These are phyloP conservation scores for Aspergillus proliferans DNA, from an alignment of 2,329 filamentous ascomycete species.

Conservation along the genomic window DNA sequence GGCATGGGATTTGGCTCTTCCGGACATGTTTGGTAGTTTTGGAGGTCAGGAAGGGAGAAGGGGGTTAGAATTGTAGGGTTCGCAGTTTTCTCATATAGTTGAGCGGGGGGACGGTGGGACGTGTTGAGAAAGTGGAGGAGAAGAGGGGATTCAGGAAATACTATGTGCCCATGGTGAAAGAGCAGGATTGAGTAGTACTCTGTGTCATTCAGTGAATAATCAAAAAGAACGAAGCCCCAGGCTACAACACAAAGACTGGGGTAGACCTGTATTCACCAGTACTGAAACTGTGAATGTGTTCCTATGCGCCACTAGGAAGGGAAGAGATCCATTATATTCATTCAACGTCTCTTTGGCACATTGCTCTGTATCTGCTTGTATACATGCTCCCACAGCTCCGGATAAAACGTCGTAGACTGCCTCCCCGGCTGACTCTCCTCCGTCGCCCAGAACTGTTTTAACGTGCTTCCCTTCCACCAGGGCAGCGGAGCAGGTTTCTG, in stretches of 20 bases:
- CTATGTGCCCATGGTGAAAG: no score
- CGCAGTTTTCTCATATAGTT: no score
- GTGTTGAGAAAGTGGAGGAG: no score
- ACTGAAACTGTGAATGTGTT: no score
- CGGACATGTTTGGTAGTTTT: conserved; percentile 8
- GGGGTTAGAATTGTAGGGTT: background rate
- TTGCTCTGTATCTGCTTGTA: conserved; percentile 34
- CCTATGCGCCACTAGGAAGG: background rate
- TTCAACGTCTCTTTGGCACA: conserved; percentile 3
- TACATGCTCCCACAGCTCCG: conserved; percentile 39
- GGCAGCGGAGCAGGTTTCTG: conserved; percentile 27
- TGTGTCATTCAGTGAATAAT: no score
- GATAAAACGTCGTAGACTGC: conserved; percentile 34
- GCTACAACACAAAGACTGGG: background rate
- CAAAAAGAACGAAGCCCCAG: no score
- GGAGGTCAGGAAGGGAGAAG: background rate
- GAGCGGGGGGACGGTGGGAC: no score
- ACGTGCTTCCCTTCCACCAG: conserved; percentile 34
- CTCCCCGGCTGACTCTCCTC: conserved; percentile 32
- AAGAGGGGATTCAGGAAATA: no score
- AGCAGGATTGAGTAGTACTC: no score
- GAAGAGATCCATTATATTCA: background rate
- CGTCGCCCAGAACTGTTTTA: conserved; percentile 35
- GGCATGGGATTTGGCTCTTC: conserved; percentile 10
- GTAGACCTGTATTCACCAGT: background rate